A percentile compares a stretch with the other conserved stretches of the same genome.
Evolutionary conservation across 2,329 filamentous ascomycete species (phyloP).

Genomic region (Cordyceps javanica): DNA sequence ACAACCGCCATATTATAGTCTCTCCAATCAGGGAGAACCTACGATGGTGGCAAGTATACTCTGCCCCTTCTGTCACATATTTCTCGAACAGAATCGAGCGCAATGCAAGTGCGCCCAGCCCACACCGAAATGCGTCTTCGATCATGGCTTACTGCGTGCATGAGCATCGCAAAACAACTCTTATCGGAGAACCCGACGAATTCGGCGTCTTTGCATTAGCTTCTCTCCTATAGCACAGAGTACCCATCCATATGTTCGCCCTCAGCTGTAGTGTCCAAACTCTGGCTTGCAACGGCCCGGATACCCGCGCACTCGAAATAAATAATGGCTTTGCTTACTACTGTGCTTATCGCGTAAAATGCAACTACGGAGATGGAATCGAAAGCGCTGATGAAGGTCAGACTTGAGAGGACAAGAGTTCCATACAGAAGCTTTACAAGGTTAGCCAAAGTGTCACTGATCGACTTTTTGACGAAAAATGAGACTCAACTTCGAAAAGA

Average conservation of each 20-base stretch:
- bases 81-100: too few species aligned
- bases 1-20: too few species aligned
- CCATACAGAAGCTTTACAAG: neutral
- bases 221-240: neutral
- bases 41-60: too few species aligned
- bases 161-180: neutral
- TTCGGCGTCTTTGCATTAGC: too few species aligned
- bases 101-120: too few species aligned
- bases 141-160: too few species aligned
- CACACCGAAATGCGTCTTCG: too few species aligned
- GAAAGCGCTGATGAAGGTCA: conserved; percentile 9
- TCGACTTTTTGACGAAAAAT: neutral
- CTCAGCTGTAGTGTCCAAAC: neutral
- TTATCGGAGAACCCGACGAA: too few species aligned
- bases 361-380: neutral
- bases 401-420: conserved; percentile 4
- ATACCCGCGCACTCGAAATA: conserved; percentile 5
- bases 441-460: neutral
- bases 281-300: neutral
- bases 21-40: too few species aligned
- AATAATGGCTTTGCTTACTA: neutral
- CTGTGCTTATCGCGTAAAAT: neutral
- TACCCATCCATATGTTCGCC: neutral
- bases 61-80: too few species aligned
- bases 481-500: neutral